Evolutionary conservation across 1,139 yeast genomes (phyloP), one percentile per base, ranked within the genome.

Genomic region (Kodamaea ohmeri): DNA sequence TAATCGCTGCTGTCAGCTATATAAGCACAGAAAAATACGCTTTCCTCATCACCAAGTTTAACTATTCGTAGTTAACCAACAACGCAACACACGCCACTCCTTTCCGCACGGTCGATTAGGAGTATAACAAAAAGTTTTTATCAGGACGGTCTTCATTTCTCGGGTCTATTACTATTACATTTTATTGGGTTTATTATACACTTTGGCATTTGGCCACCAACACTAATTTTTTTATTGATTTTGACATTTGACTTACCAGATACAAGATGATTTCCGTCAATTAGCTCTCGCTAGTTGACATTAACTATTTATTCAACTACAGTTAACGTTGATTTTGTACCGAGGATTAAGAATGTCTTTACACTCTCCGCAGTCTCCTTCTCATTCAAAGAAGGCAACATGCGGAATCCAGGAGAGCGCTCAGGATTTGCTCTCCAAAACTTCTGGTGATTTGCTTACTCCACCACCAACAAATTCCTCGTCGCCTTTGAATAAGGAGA

Each of bases 391-490:
- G 18, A 20, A 18, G 31, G 24, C 13, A 11, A 14, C 8, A 9
- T 11, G 25, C 25, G 19, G 16, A n/a, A 17, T 19, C 32, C 16
- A 11, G 25, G 21, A 18, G n/a, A 34, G 18, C 17, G 8, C 22
- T 4, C 12, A 25, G 19, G 19, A 14, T 13, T 29, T 27, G 15
- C 32, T 27, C 16, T 27, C 37, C 15, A 27, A 25, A 9, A 16
- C 15, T 8, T 11, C 22, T n/a, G 30, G 31, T 15, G 32, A 31
- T 20, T 46, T 49, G 26, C 48, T 49, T 39, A 49, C 53, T 11
- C 53, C 53, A 18, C 52, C 52, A n/a, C 49, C 51, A 14, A 44
- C 52, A 24, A 42, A 38, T 22, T 37, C 48, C 14, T 47, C 51
- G 4, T 47, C 52, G 7, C 51, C 52, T 7, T 32, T 44, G 16